A percentile compares a stretch with the other conserved stretches of the same genome.
Evolutionary conservation across 2,329 filamentous ascomycete genomes (phyloP).

Genomic region (Xylariaceae sp.): DNA sequence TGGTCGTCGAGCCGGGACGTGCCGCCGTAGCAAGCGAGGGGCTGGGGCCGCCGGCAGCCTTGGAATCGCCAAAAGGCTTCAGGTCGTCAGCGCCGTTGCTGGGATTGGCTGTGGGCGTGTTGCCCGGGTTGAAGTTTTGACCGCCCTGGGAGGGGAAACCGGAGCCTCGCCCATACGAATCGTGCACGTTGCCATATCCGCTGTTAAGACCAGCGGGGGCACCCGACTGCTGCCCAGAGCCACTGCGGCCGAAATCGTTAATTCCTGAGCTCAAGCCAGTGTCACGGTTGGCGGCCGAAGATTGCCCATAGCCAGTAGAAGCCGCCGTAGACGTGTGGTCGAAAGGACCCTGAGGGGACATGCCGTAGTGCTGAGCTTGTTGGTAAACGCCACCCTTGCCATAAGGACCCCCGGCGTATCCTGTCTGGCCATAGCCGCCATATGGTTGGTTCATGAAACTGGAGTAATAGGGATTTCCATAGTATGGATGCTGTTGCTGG

Average conservation of each 20-base stretch:
- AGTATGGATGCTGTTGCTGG: slow-evolving; percentile 41
- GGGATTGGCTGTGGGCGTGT: slow-evolving; percentile 39
- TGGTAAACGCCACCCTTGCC: slow-evolving; percentile 51
- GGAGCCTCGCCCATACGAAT: slow-evolving; percentile 49
- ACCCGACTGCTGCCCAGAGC: slow-evolving; percentile 41
- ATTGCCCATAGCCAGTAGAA: slow-evolving; percentile 45
- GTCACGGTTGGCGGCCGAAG: slow-evolving; percentile 47
- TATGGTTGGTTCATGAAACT: slow-evolving; percentile 51
- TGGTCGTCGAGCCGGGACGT: slow-evolving; percentile 55
- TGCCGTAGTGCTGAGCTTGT: slow-evolving; percentile 49
- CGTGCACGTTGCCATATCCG: slow-evolving; percentile 50
- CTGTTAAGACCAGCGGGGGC: slow-evolving; percentile 46
- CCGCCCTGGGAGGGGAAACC: slow-evolving; percentile 51
- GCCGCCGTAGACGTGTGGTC: slow-evolving; percentile 51
- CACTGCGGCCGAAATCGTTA: slow-evolving; percentile 49
- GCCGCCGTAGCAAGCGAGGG: slow-evolving; percentile 49
- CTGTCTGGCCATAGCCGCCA: slow-evolving; percentile 46
- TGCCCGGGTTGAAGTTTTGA: slow-evolving; percentile 48
- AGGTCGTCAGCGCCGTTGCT: slow-evolving; percentile 46
- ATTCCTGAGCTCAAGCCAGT: slow-evolving; percentile 45
- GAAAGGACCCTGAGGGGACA: slow-evolving; percentile 52
- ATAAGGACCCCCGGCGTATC: slow-evolving; percentile 45
- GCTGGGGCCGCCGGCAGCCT: slow-evolving; percentile 49
- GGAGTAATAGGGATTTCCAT: slow-evolving; percentile 57
- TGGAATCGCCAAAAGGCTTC: slow-evolving; percentile 55